phyloP scores from a whole-genome alignment of 805 yeast species.

The Candida suzukii region DNA sequence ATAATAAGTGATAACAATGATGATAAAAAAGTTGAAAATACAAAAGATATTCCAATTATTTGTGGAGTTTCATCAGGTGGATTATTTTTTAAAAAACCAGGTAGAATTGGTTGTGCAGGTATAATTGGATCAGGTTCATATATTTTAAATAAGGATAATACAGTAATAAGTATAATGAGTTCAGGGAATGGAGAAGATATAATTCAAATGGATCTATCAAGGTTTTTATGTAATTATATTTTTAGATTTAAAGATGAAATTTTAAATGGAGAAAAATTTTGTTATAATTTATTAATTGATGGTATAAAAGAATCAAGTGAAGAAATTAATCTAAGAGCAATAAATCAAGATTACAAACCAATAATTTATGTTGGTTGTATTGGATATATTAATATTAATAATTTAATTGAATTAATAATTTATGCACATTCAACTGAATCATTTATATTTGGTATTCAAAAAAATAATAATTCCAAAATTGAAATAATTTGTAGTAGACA shows the following conservation, averaged over 20 bases:
- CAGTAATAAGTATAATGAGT: constrained; percentile 27
- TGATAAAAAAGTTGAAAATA: too few relatives aligned
- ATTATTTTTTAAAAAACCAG: constrained; percentile 39
- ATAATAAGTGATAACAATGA: constrained; percentile 9
- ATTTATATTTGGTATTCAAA: constrained; percentile 13
- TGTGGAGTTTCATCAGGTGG: constrained; percentile 54
- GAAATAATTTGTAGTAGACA: background rate
- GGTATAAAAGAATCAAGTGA: constrained; percentile 7
- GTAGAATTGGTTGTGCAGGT: constrained; percentile 50
- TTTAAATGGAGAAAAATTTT: constrained; percentile 1
- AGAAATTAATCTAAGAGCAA: constrained; percentile 12
- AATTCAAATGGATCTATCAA: constrained; percentile 34
- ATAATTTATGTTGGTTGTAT: constrained; percentile 18
- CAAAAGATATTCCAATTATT: too few relatives aligned
- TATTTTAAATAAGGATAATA: constrained; percentile 3
- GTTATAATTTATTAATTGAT: constrained; percentile 13
- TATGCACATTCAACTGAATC: constrained; percentile 21
- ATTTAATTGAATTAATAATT: constrained; percentile 5
- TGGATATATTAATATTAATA: constrained; percentile 9
- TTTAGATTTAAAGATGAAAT: constrained; percentile 1
- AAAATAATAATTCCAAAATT: background rate
- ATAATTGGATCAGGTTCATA: constrained; percentile 39
- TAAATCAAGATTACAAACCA: constrained; percentile 6
- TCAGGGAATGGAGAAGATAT: constrained; percentile 57
- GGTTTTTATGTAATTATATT: constrained; percentile 17